phyloP scores from a whole-genome alignment of 2,329 filamentous ascomycete genomes.

The Cercospora beticola region DNA sequence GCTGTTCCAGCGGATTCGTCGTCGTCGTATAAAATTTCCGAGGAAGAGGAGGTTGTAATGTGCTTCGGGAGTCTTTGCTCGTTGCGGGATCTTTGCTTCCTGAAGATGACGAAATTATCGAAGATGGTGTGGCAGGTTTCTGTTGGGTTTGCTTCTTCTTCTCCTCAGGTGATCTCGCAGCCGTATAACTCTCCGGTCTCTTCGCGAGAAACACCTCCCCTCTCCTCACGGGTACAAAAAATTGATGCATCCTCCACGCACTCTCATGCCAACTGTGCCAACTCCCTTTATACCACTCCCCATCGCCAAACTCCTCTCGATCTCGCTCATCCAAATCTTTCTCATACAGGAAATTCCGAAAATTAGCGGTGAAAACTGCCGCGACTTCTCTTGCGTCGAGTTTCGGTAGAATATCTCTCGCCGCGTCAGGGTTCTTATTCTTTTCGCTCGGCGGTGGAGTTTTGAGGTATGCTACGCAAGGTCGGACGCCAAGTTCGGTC shows the following conservation, averaged over 20 bases:
- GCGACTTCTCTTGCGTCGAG: slow-evolving; percentile 89
- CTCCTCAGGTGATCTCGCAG: slow-evolving; percentile 22
- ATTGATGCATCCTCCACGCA: slow-evolving; percentile 87
- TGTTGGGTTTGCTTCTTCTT: slow-evolving; percentile 3
- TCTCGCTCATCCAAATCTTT: slow-evolving; percentile 54
- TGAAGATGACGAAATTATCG: not conserved
- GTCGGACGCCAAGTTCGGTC: slow-evolving; percentile 52
- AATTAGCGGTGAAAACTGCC: slow-evolving; percentile 86
- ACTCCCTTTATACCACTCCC: slow-evolving; percentile 78
- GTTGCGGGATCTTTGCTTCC: slow-evolving; percentile 14
- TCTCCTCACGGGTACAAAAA: slow-evolving; percentile 77
- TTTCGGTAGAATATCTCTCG: slow-evolving; percentile 57
- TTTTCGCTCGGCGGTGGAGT: slow-evolving; percentile 47
- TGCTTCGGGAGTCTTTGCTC: slow-evolving; percentile 12
- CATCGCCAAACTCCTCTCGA: slow-evolving; percentile 37
- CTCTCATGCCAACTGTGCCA: slow-evolving; percentile 79
- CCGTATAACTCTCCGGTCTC: slow-evolving; percentile 24
- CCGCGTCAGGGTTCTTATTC: slow-evolving; percentile 59
- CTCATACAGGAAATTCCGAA: slow-evolving; percentile 73
- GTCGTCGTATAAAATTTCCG: slow-evolving; percentile 32
- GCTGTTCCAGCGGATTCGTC: slow-evolving; percentile 30
- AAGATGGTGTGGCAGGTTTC: not conserved
- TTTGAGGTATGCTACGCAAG: slow-evolving; percentile 60
- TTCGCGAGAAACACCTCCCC: slow-evolving; percentile 57
- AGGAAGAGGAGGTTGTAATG: slow-evolving; percentile 34